phyloP scores from a whole-genome alignment of 2,329 filamentous ascomycete genomes.

The Tolypocladium amazonense region DNA sequence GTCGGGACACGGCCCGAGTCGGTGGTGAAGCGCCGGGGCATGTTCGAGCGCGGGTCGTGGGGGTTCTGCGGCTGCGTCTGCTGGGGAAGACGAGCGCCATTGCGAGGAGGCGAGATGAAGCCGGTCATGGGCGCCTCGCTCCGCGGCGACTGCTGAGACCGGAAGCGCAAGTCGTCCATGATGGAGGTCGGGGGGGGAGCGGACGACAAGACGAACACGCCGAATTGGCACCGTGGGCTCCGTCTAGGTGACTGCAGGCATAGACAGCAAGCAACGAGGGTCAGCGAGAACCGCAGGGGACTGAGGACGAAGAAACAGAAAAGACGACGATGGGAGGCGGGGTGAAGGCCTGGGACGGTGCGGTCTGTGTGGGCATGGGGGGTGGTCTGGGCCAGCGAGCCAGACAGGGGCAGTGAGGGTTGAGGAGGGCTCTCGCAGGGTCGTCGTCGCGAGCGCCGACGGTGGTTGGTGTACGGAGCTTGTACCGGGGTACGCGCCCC shows the following conservation, averaged over 20 bases:
- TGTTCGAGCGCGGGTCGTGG: conserved; percentile 62
- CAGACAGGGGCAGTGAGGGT: conserved; percentile 1
- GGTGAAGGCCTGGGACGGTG: conserved; percentile 12
- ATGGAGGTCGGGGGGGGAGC: conserved; percentile 6
- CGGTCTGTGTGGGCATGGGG: conserved; percentile 15
- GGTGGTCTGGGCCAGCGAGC: conserved; percentile 5
- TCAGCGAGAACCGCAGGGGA: conserved; percentile 16
- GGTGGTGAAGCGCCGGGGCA: conserved; percentile 89
- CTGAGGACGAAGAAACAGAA: conserved; percentile 13
- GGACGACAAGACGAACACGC: conserved; percentile 24
- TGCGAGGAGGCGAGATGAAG: conserved; percentile 64
- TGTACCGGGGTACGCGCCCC: not conserved
- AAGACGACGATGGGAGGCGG: conserved; percentile 19
- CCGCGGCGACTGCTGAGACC: conserved; percentile 64
- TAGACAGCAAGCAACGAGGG: conserved; percentile 21
- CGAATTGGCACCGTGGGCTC: conserved; percentile 23
- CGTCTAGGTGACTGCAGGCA: conserved; percentile 23
- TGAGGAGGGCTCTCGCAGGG: not conserved
- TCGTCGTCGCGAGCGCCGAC: not conserved
- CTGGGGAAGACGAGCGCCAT: conserved; percentile 51
- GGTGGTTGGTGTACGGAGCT: not conserved
- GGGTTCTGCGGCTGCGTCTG: conserved; percentile 16
- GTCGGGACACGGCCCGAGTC: conserved; percentile 78
- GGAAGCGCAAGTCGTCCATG: conserved; percentile 74
- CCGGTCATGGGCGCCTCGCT: conserved; percentile 67